phyloP scores from a whole-genome alignment of 1,284 basidiomycete genomes.

The Bothia castanella region DNA sequence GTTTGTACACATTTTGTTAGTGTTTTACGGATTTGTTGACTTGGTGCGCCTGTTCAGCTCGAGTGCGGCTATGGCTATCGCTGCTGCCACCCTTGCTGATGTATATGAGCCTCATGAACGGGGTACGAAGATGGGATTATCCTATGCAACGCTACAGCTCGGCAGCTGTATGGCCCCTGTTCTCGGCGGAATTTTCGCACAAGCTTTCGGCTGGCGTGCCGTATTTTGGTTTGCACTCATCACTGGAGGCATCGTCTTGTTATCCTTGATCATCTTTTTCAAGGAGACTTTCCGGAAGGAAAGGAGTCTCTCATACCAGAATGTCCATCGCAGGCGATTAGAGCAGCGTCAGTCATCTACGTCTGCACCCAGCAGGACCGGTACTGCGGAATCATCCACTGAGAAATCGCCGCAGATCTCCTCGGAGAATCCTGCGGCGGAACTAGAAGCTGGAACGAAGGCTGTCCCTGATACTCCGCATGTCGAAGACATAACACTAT shows the following conservation, averaged over 20 bases:
- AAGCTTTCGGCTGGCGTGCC: constrained; percentile 72
- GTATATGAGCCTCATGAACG: constrained; percentile 78
- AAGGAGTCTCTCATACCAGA: constrained; percentile 74
- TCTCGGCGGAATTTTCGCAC: constrained; percentile 65
- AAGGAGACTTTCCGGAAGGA: constrained; percentile 82
- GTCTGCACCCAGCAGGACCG: not conserved
- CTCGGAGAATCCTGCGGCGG: not conserved
- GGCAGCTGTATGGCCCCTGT: constrained; percentile 69
- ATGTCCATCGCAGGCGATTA: constrained; percentile 40
- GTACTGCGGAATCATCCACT: not conserved
- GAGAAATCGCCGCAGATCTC: constrained; percentile 1
- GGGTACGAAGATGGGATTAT: constrained; percentile 78
- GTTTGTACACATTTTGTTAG: not conserved
- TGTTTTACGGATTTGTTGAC: not conserved
- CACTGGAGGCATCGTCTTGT: constrained; percentile 51
- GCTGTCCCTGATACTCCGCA: not conserved
- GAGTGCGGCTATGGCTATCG: constrained; percentile 73
- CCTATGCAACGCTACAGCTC: constrained; percentile 61
- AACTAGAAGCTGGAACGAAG: constrained; percentile 10
- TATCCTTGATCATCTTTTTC: constrained; percentile 64
- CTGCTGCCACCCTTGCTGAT: constrained; percentile 79
- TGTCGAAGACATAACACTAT: constrained; percentile 48
- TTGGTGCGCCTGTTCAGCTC: constrained; percentile 43
- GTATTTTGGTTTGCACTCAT: constrained; percentile 81
- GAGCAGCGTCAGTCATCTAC: constrained; percentile 1